Conservation (phyloP, 805 yeast species). For the Zygosaccharomyces lentus region DNA sequence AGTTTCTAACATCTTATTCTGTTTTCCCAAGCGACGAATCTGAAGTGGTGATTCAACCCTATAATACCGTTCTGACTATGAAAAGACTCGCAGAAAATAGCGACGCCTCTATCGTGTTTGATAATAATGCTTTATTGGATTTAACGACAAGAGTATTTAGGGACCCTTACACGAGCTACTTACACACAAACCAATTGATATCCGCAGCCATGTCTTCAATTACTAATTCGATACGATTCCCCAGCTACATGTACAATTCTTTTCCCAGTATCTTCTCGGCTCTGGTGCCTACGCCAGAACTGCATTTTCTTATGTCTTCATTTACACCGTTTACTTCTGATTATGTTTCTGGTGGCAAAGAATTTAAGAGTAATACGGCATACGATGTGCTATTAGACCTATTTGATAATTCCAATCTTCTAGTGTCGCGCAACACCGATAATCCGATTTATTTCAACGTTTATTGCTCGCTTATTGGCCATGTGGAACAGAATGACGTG, state of each 20-base stretch:
- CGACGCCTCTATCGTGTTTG: slow-evolving; percentile 85
- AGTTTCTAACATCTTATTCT: slow-evolving; percentile 76
- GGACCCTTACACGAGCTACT: slow-evolving; percentile 58
- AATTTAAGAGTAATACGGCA: slow-evolving; percentile 61
- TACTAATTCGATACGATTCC: slow-evolving; percentile 85
- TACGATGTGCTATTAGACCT: slow-evolving; percentile 82
- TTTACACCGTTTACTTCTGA: slow-evolving; percentile 76
- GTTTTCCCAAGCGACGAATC: slow-evolving; percentile 79
- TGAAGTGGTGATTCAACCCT: slow-evolving; percentile 98
- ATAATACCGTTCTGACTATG: slow-evolving; percentile 80
- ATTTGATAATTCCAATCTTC: slow-evolving; percentile 68
- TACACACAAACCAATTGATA: slow-evolving; percentile 79
- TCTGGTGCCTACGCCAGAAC: slow-evolving; percentile 77
- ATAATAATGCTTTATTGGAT: slow-evolving; percentile 75
- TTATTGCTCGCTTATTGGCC: slow-evolving; percentile 64
- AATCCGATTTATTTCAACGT: slow-evolving; percentile 60
- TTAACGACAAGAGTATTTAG: slow-evolving; percentile 63
- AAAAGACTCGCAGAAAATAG: slow-evolving; percentile 77
- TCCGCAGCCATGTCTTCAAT: slow-evolving; percentile 79
- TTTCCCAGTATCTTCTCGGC: slow-evolving; percentile 76
- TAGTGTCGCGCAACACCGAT: slow-evolving; percentile 50
- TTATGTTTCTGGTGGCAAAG: slow-evolving; percentile 54
- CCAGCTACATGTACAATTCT: slow-evolving; percentile 86
- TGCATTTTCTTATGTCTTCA: slow-evolving; percentile 70
- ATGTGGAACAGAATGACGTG: slow-evolving; percentile 62